Evolutionary conservation across 495 filamentous ascomycete genomes (phyloP).

Genomic region (Lasiosphaeris hirsuta): DNA sequence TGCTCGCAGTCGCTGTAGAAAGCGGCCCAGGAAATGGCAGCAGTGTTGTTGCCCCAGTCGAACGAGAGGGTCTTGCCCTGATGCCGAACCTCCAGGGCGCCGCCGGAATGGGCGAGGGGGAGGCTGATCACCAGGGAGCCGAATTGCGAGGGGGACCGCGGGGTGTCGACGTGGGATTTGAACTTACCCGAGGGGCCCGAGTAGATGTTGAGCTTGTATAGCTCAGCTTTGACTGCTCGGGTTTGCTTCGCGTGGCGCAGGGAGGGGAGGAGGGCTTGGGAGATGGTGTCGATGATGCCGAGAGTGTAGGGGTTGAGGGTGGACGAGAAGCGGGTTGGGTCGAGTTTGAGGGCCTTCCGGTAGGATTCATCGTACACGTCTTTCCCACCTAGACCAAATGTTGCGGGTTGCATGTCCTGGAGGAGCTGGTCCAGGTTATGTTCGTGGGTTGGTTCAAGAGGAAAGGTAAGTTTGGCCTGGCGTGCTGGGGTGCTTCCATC

Average conservation of each 20-base stretch:
- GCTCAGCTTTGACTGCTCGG: conserved; percentile 38
- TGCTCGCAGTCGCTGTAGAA: conserved; percentile 63
- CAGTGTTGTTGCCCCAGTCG: conserved; percentile 38
- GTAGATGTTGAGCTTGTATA: conserved; percentile 59
- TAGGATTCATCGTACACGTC: too few species aligned
- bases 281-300: conserved; percentile 49
- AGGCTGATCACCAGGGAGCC: conserved; percentile 56
- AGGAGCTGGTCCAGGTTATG: too few species aligned
- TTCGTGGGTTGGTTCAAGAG: too few species aligned
- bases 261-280: conserved; percentile 46
- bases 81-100: conserved; percentile 36
- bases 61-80: conserved; percentile 31
- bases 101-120: conserved; percentile 46
- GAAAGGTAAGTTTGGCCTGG: too few species aligned
- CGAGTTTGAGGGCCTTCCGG: conserved; percentile 30
- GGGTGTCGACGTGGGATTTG: conserved; percentile 55
- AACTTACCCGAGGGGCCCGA: conserved; percentile 51
- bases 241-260: conserved; percentile 13
- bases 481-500: too few species aligned
- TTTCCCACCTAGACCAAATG: too few species aligned
- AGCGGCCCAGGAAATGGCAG: conserved; percentile 52
- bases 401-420: too few species aligned
- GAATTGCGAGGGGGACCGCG: conserved; percentile 45
- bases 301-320: conserved; percentile 51
- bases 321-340: conserved; percentile 39